phyloP scores from a whole-genome alignment of 1,284 basidiomycete species.

The Melanopsichium pennsylvanicum region DNA sequence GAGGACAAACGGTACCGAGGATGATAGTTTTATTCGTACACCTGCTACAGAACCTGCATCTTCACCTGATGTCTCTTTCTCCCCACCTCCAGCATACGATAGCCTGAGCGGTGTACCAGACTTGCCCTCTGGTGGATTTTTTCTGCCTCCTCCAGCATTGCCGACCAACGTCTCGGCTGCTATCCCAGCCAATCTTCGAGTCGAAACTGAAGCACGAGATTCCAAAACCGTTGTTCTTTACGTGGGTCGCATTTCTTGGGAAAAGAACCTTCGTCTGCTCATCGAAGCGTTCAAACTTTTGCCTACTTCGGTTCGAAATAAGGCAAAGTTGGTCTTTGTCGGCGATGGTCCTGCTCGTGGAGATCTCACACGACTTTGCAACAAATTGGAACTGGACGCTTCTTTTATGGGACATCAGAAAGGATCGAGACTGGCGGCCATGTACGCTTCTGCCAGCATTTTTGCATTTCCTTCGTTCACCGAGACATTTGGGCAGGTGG shows the following conservation, averaged over 20 bases:
- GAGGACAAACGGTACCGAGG: neutral
- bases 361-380: constrained; percentile 69
- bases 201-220: constrained; percentile 30
- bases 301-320: constrained; percentile 43
- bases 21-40: constrained; percentile 65
- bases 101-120: constrained; percentile 54
- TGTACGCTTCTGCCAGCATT: constrained; percentile 71
- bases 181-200: constrained; percentile 10
- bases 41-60: constrained; percentile 60
- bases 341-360: constrained; percentile 71
- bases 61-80: constrained; percentile 58
- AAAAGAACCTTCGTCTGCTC: constrained; percentile 72
- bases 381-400: constrained; percentile 68
- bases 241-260: constrained; percentile 69
- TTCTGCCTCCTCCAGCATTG: constrained; percentile 52
- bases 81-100: constrained; percentile 62
- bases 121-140: constrained; percentile 37
- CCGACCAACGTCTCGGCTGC: constrained; percentile 4
- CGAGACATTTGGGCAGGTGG: constrained; percentile 72
- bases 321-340: constrained; percentile 70
- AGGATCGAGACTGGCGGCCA: constrained; percentile 60
- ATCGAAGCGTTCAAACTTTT: constrained; percentile 69
- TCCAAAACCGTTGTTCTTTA: constrained; percentile 66
- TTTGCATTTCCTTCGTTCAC: constrained; percentile 71
- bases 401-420: constrained; percentile 70